These are phyloP conservation scores for Oryza glaberrima DNA, from an alignment of 176 grass and related monocot species.

Conservation along the genomic window DNA sequence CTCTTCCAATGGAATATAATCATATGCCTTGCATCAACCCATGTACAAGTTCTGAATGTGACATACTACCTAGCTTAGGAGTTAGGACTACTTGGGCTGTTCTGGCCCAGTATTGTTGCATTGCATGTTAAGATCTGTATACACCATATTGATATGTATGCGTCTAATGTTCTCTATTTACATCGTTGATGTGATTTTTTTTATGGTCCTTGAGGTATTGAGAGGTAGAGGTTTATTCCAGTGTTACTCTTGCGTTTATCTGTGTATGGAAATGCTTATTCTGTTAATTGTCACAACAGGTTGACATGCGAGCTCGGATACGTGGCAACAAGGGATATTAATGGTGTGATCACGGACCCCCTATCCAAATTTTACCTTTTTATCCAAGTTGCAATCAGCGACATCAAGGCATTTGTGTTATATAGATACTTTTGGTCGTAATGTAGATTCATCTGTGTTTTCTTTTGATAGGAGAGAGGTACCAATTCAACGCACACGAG, in stretches of 20 bases:
- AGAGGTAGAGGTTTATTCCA: background rate
- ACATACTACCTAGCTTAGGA: slow-evolving; percentile 39
- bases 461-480: background rate
- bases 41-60: slow-evolving; percentile 31
- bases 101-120: slow-evolving; percentile 30
- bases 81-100: slow-evolving; percentile 6
- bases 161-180: background rate
- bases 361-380: background rate
- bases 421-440: background rate
- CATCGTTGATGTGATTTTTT: background rate
- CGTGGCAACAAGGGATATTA: slow-evolving; percentile 96
- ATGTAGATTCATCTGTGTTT: background rate
- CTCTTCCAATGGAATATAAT: slow-evolving; percentile 1
- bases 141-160: background rate
- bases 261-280: slow-evolving; percentile 26
- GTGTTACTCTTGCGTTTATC: background rate
- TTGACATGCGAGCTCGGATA: slow-evolving; percentile 97
- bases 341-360: background rate
- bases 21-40: background rate
- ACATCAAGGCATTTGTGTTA: background rate
- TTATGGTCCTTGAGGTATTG: background rate
- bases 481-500: background rate
- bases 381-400: slow-evolving; percentile 13
- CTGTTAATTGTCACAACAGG: slow-evolving; percentile 56
- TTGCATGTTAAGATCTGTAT: background rate